Conservation (phyloP, 495 filamentous ascomycete genomes). For the Penicillium robsamsonii region DNA sequence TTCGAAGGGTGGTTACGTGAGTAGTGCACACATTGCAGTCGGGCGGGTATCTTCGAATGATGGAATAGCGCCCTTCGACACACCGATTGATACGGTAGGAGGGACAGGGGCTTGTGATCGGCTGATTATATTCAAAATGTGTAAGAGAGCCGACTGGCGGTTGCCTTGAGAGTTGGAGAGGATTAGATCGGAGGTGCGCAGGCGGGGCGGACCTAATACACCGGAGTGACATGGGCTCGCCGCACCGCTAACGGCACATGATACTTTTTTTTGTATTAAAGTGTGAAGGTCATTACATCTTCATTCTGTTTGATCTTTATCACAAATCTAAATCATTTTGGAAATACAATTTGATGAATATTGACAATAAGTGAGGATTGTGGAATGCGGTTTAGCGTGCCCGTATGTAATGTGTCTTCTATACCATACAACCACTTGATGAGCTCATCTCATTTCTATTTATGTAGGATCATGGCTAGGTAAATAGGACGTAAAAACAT, state of each 20-base stretch:
- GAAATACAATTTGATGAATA: neutral
- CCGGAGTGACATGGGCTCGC: conserved; percentile 17
- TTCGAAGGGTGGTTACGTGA: conserved; percentile 13
- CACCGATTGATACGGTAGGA: conserved; percentile 15
- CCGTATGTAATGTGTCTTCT: neutral
- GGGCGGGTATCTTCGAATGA: conserved; percentile 12
- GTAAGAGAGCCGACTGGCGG: conserved; percentile 29
- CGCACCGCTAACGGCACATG: conserved; percentile 24
- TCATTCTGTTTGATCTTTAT: neutral
- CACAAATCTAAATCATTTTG: neutral
- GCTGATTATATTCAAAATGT: neutral
- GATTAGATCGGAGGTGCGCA: conserved; percentile 17
- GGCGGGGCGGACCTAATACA: conserved; percentile 22
- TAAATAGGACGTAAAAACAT: no score
- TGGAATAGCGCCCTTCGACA: conserved; percentile 15
- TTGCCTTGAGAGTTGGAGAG: conserved; percentile 25
- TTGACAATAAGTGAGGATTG: neutral
- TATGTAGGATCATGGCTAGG: no score
- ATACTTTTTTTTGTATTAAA: conserved; percentile 22
- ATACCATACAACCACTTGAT: neutral
- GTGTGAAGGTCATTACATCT: neutral
- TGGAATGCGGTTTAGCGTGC: neutral
- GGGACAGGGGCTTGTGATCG: neutral
- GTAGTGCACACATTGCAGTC: conserved; percentile 38
- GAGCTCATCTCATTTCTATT: neutral